A percentile compares a stretch with the other conserved stretches of the same genome.
Conservation (phyloP, 257 asterid genomes). For the Craterostigma plantagineum region DNA sequence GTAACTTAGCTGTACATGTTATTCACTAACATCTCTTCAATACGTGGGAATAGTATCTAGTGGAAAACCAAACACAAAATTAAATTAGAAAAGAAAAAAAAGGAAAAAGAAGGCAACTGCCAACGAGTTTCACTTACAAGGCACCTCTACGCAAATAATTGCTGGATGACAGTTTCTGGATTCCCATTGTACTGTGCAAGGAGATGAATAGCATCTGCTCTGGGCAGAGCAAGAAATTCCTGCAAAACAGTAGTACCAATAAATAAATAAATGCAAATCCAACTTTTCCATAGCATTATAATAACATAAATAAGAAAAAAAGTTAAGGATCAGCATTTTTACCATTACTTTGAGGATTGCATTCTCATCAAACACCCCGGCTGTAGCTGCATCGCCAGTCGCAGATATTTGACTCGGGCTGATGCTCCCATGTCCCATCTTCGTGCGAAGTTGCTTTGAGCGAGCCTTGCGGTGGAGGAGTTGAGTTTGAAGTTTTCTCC, state of each 20-base stretch:
- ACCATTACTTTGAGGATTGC: conserved; percentile 95
- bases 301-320: too few relatives aligned
- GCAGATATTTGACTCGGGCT: conserved; percentile 59
- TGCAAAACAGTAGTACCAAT: conserved; percentile 17
- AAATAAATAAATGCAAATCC: neutral
- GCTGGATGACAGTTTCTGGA: conserved; percentile 90
- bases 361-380: conserved; percentile 72
- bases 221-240: conserved; percentile 95
- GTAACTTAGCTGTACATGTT: too few relatives aligned
- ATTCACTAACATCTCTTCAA: too few relatives aligned
- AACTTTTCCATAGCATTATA: too few relatives aligned
- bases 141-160: conserved; percentile 47
- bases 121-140: neutral
- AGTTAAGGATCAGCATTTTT: conserved; percentile 13
- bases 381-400: conserved; percentile 18
- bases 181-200: conserved; percentile 81
- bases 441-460: conserved; percentile 42
- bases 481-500: conserved; percentile 44
- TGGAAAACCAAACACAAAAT: too few relatives aligned
- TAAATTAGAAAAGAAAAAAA: too few relatives aligned
- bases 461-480: conserved; percentile 63
- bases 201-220: conserved; percentile 97
- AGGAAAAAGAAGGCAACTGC: too few relatives aligned
- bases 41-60: too few relatives aligned
- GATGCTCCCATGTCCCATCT: conserved; percentile 62